phyloP scores from a whole-genome alignment of 495 filamentous ascomycete species.

The Chaetomium tenue region DNA sequence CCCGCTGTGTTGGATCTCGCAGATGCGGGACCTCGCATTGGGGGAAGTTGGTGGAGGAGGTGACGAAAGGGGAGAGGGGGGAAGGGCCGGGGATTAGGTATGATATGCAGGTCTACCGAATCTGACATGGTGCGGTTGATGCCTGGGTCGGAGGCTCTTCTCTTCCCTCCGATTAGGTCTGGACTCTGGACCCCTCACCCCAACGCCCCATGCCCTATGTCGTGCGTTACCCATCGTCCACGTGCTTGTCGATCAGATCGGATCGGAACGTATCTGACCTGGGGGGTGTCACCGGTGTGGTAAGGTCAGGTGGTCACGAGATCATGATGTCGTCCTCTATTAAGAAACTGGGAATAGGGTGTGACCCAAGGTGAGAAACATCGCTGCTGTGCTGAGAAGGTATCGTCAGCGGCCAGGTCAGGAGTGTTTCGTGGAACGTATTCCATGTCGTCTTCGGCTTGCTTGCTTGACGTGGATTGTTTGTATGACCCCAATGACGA shows the following conservation, averaged over 20 bases:
- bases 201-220: neutral
- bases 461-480: neutral
- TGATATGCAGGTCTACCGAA: neutral
- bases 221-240: conserved; percentile 4
- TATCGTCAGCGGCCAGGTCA: neutral
- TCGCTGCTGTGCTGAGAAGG: neutral
- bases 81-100: neutral
- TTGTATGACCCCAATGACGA: neutral
- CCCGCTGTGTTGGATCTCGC: conserved; percentile 19
- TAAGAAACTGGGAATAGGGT: neutral
- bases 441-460: neutral
- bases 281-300: neutral
- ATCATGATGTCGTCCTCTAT: neutral
- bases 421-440: neutral
- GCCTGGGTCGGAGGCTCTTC: neutral
- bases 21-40: conserved; percentile 14
- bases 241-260: conserved; percentile 4
- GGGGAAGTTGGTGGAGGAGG: neutral
- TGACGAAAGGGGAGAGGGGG: neutral
- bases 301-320: neutral
- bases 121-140: conserved; percentile 2
- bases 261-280: neutral
- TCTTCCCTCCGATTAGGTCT: neutral
- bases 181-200: neutral
- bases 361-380: no score